Conservation (phyloP, 1,284 basidiomycete species). For the Limonomyces culmigenus region DNA sequence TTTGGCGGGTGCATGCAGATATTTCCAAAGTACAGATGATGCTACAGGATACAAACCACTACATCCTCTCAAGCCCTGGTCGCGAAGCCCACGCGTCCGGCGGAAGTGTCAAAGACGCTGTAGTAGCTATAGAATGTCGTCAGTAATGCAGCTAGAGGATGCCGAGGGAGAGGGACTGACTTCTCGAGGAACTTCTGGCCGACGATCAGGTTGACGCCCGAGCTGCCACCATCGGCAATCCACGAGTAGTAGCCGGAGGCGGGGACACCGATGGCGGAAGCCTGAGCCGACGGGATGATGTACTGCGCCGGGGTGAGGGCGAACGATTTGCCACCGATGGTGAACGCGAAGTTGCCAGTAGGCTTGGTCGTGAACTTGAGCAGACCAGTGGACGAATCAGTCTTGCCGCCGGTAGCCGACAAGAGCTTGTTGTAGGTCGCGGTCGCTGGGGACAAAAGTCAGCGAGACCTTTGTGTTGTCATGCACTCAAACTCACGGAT, state of each 20-base stretch:
- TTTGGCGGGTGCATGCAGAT: too few relatives aligned
- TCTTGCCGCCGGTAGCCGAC: slow-evolving; percentile 18
- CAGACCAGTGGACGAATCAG: slow-evolving; percentile 13
- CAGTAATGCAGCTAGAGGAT: background rate
- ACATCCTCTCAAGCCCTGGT: too few relatives aligned
- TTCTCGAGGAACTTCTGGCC: slow-evolving; percentile 31
- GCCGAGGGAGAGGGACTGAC: background rate
- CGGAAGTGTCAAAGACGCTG: slow-evolving; percentile 16
- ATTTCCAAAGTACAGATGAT: too few relatives aligned
- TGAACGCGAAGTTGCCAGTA: slow-evolving; percentile 8
- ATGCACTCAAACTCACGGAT: too few relatives aligned
- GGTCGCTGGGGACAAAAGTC: too few relatives aligned
- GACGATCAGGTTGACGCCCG: slow-evolving; percentile 21
- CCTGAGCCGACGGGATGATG: slow-evolving; percentile 7
- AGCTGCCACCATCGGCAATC: too few relatives aligned
- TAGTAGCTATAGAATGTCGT: slow-evolving; percentile 9
- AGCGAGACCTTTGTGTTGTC: too few relatives aligned
- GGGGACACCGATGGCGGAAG: slow-evolving; percentile 6
- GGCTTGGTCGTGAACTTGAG: slow-evolving; percentile 5
- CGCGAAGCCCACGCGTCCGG: slow-evolving; percentile 35
- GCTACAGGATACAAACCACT: too few relatives aligned
- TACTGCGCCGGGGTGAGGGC: slow-evolving; percentile 8
- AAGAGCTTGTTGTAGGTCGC: slow-evolving; percentile 18
- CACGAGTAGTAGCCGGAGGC: slow-evolving; percentile 13
- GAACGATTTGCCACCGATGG: slow-evolving; percentile 8